phyloP scores from a whole-genome alignment of 805 yeast species.

The Brettanomyces anomalus region DNA sequence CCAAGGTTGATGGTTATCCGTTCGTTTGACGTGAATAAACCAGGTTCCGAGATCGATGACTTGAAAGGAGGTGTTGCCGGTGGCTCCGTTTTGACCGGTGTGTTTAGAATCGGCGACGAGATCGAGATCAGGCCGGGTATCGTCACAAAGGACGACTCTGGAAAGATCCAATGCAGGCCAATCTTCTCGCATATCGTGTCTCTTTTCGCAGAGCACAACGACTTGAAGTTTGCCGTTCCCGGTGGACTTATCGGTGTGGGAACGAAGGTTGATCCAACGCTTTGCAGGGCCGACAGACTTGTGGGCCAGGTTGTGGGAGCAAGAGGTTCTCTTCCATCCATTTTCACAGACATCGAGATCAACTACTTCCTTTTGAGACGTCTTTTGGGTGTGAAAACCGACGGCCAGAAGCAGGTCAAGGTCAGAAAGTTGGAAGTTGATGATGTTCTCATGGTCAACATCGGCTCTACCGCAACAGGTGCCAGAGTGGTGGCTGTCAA shows the following conservation, averaged over 20 bases:
- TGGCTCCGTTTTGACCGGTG: constrained; percentile 96
- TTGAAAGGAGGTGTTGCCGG: constrained; percentile 99
- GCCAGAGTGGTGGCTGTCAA: constrained; percentile 97
- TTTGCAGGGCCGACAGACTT: constrained; percentile 98
- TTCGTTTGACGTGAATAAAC: constrained; percentile 97
- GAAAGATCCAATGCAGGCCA: constrained; percentile 90
- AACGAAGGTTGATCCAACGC: constrained; percentile 96
- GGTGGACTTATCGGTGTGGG: constrained; percentile 99
- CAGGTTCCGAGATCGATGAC: constrained; percentile 95
- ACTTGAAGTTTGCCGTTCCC: constrained; percentile 97
- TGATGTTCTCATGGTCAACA: constrained; percentile 97
- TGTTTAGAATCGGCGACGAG: constrained; percentile 93
- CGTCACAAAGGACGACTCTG: constrained; percentile 85
- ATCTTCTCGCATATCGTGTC: constrained; percentile 91
- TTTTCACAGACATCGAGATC: constrained; percentile 95
- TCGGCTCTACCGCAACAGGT: constrained; percentile 99
- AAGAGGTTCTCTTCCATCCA: constrained; percentile 89
- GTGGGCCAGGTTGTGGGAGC: constrained; percentile 99
- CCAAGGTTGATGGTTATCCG: constrained; percentile 96
- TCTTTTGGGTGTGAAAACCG: constrained; percentile 96
- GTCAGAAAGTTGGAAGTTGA: constrained; percentile 90
- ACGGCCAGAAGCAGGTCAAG: constrained; percentile 94
- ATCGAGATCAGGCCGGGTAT: constrained; percentile 99
- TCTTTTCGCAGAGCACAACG: constrained; percentile 94
- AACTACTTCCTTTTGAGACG: constrained; percentile 95